Base-by-base conservation (phyloP, 1,139 yeast genomes). In the Nakaseomyces delphensis region DNA sequence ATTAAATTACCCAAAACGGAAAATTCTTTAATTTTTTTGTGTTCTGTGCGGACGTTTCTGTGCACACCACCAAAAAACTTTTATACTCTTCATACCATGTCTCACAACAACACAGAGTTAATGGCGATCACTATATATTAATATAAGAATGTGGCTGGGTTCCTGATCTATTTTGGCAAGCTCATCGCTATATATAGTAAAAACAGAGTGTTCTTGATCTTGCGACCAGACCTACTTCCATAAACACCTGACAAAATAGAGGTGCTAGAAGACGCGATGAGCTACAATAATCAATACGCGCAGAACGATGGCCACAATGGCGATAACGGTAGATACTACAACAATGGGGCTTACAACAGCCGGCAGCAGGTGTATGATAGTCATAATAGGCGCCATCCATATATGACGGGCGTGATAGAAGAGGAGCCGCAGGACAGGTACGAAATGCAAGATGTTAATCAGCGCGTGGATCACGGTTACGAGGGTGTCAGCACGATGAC, bases 131-230 rank as follows among this genome's bases (percentile, higher is more conserved):
- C n/a, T n/a, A n/a, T n/a, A n/a, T n/a, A n/a, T n/a, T n/a, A n/a
- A n/a, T n/a, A n/a, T n/a, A n/a, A n/a, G n/a, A n/a, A n/a, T n/a
- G n/a, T n/a, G n/a, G n/a, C n/a, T n/a, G n/a, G n/a, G n/a, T n/a
- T n/a, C n/a, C n/a, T n/a, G n/a, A n/a, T n/a, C n/a, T n/a, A n/a
- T n/a, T n/a, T n/a, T n/a, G n/a, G n/a, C n/a, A 13, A 1, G 35
- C 20, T 11, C 35, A 31, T 31, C 35, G 35, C 35, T 31, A 31
- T 31, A 31, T 31, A 31, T 31, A 31, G 35, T n/a, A n/a, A n/a
- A n/a, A 31, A 31, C 11, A 25, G 4, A 7, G n/a, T 25, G n/a
- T 25, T 25, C n/a, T 25, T 25, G n/a, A 25, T 25, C 5, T 29
- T 29, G 13, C 5, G 2, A n/a, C n/a, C n/a, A n/a, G n/a, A n/a